These are phyloP conservation scores for Clitopilus passeckerianus DNA, from an alignment of 768 basidiomycete genomes.

Conservation along the genomic window DNA sequence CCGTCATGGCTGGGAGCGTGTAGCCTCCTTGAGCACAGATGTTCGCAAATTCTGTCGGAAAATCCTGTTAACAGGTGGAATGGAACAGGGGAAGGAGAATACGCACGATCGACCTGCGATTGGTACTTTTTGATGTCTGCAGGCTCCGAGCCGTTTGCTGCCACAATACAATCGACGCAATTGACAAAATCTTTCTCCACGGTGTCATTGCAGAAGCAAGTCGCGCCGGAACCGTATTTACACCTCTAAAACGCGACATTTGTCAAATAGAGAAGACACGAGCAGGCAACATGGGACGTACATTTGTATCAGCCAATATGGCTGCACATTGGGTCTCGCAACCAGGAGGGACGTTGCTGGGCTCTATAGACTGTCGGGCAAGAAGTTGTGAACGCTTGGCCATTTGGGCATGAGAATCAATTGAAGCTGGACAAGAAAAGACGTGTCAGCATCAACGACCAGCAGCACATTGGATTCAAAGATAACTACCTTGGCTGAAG, in stretches of 20 bases:
- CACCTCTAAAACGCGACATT: neutral
- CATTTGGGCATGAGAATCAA: neutral
- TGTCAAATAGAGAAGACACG: neutral
- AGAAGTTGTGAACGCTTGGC: neutral
- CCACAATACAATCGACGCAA: neutral
- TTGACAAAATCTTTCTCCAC: neutral
- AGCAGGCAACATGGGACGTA: neutral
- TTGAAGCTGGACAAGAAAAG: neutral
- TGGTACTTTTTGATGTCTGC: neutral
- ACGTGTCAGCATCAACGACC: neutral
- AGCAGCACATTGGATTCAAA: neutral
- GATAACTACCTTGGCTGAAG: neutral
- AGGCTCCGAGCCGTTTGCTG: neutral
- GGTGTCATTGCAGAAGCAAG: neutral
- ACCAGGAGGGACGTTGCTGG: neutral
- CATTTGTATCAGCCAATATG: neutral
- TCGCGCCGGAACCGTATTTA: neutral
- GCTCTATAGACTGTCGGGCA: neutral
- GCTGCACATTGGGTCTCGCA: neutral
- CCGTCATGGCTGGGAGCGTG: neutral
- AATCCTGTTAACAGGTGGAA: neutral
- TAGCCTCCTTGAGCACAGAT: neutral
- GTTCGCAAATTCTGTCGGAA: neutral
- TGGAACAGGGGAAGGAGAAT: neutral
- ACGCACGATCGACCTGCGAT: neutral